Evolutionary conservation across 177 flowering plant species (phyloP), one percentile per base, ranked within the genome.

Genomic region (Vitis hybrid): DNA sequence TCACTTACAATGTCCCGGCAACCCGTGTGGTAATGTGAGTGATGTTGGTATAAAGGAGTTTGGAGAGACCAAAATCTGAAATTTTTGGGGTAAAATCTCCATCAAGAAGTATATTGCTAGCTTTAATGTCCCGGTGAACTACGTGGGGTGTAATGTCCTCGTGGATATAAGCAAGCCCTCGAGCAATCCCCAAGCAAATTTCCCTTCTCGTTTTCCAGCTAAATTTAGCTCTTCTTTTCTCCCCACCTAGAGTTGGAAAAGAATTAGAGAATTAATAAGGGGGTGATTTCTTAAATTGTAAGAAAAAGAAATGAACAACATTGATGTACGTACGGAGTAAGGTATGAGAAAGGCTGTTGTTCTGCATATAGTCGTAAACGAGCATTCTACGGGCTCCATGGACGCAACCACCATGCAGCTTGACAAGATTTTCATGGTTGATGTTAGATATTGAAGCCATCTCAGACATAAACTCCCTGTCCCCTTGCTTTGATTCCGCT

Each of bases 1-100:
- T 3, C 13, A 78, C 86, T 79, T 77, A 85, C 88, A 85, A 49
- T 56, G 88, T 82, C 2, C 86, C 88, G 11, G 88, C 88, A 12
- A 85, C 86, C 1, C 82, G 74, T 1, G 88, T 85, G n/a, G 77
- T 85, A 10, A 85, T 50, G 52, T 79, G 84, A 59, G 83, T 77
- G 50, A 52, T 56, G 57, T 72, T 56, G 9, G 79, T 78, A 0
- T 80, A 67, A 59, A 85, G 74, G 32, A 85, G 68, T 59, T 66
- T 80, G 1, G 83, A 74, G 39, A 80, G 78, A 8, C 83, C 80
- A 52, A 80, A 80, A 70, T 80, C 83, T 30, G 83, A 66, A 14
- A 80, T 13, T 70, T 77, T 80, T 7, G 80, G 76, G 34, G 32
- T 66, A 6, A 77, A 77, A 60, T 80, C 70, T 2, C 52, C 48